Evolutionary conservation across 2,329 filamentous ascomycete genomes (phyloP), one percentile per base, ranked within the genome.

Genomic region (Calycina herbarum): DNA sequence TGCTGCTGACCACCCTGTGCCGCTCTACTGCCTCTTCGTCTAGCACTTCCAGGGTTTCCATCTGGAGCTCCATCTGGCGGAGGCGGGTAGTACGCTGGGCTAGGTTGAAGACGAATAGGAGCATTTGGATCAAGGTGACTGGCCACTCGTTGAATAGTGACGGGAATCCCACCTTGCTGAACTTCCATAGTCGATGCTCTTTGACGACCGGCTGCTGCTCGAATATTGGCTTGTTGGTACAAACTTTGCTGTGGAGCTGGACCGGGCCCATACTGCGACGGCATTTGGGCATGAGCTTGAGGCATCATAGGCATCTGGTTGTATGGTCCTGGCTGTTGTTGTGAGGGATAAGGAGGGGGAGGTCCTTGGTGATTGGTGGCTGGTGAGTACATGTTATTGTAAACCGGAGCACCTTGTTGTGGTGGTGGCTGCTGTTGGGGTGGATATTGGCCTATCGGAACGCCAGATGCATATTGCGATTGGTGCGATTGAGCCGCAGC

Each of bases 171-270:
- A 69, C 91, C 94, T 75, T 94, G 91, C 74, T 96, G 92, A 76
- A 95, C 92, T 75, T 98, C 95, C 90, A 98, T 96, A 3, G 95
- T 99, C 57, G 94, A 95, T 51, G 95, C 94, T 67, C 95, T 88
- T 79, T 97, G 94, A 63, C 95, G 87, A 57, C 90, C 90, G 57
- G 89, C 89, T 20, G 61, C 61, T 17, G 29, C 31, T 70, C 93
- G 86, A 72, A 92, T 86, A 62, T 88, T 90, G 66, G 91, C 88
- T 79, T 94, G 92, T 57, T 87, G 84, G 72, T 90, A 91, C 48
- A 91, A 81, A 71, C 86, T 90, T 69, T 93, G 92, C 69, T 80
- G 81, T 56, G 87, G 84, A 62, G 82, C 78, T 57, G 70, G 67
- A 5, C 69, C 71, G 64, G 79, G 79, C 7, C 78, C 84, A 74